Base-by-base conservation (phyloP, 257 asterid species). In the Ophiorrhiza pumila region DNA sequence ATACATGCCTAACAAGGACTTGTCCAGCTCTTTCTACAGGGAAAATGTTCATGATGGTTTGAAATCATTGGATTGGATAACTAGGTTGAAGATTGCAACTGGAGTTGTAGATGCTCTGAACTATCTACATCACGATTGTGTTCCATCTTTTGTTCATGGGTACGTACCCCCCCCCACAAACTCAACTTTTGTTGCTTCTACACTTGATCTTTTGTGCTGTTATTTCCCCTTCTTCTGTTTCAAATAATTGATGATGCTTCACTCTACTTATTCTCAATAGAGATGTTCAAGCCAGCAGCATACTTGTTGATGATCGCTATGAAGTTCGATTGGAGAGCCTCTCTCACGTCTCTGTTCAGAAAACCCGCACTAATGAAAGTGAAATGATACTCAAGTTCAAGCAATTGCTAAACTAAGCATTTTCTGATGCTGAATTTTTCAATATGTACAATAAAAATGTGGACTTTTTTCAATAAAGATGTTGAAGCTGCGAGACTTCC, bases 311-410 rank as follows among this genome's bases (percentile, higher is more conserved):
- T 55, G 97, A 94, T 74, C 92, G 89, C 83, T 95, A 78, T 60
- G 99, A 95, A 86, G 98, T 95, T 69, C 85, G 99, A 72, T 78
- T 95, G 43, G 99, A 97, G 78, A 95, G 99, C 80, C 81, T 95
- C 80, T 87, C 93, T 60, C 88, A 89, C 73, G 92, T 85, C 65
- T 92, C n/a, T n/a, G n/a, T n/a, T n/a, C n/a, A n/a, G n/a, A n/a
- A n/a, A n/a, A n/a, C n/a, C n/a, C n/a, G n/a, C n/a, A n/a, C n/a
- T n/a, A n/a, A n/a, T n/a, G n/a, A n/a, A n/a, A n/a, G n/a, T n/a
- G n/a, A n/a, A n/a, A n/a, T n/a, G n/a, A 95, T 80, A 86, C 87
- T 79, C 97, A 94, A 85, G 97, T n/a, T n/a, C n/a, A 94, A 85
- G 93, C 42, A 18, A 17, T 67, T 46, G 35, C 4, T 15, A 0